Base-by-base conservation (phyloP, 1,139 yeast species). In the Williopsis jadinii region DNA sequence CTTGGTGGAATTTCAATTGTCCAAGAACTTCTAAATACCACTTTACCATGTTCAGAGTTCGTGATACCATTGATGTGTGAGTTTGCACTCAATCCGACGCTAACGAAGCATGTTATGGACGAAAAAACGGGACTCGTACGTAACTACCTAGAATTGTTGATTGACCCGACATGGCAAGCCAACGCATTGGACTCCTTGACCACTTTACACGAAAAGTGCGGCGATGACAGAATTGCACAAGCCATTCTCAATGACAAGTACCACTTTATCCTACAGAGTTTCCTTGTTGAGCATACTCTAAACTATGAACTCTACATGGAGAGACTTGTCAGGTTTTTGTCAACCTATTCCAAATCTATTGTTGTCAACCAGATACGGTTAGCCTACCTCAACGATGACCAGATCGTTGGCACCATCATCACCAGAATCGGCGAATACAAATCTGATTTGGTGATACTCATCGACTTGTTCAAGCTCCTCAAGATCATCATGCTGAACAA, bases 121-220 rank as follows among this genome's bases (percentile, higher is more conserved):
- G 64, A 40, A 52, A 67, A 44, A 62, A 66, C 30, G 2, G 68
- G 76, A 3, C 54, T 78, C n/a, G 12, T 42, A 6, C 61, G 64
- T 8, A 66, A 72, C 2, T 77, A 78, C 47, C 61, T 71, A 35
- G 64, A 64, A 27, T 61, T 80, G 11, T 58, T 80, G 12, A 53
- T 69, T 11, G 84, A 81, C 53, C 79, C 84, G 0, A 75, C 77
- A 49, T 81, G 87, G 87, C 85, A 80, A 55, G 76, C 80, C 14
- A 77, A 76, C 58, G 80, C 85, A 0, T 66, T 80, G 49, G 86
- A 81, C 37, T 72, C 86, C 1, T 64, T 81, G 9, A 36, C 47
- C 1, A 11, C 48, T 3, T 40, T 54, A 32, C 49, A 53, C 34
- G 56, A 52, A 24, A 41, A 32, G 30, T 41, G 40, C 19, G 40